Conservation (phyloP, 495 filamentous ascomycete species). For the Schizothecium vesticola region DNA sequence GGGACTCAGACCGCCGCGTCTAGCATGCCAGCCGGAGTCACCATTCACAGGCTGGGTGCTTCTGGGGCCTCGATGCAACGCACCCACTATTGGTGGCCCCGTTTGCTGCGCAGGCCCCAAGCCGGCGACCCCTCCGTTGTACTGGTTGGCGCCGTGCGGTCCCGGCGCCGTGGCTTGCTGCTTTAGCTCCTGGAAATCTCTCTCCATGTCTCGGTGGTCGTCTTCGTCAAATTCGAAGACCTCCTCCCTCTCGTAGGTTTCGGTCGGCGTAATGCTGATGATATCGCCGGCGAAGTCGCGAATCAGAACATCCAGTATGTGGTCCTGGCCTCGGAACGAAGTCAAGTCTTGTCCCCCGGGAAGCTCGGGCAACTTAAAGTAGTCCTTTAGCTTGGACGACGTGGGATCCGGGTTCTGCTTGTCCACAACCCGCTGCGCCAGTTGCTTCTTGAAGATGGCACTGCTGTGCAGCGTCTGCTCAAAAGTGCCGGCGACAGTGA, state of each 20-base stretch:
- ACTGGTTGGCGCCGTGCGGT: conserved; percentile 8
- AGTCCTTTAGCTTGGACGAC: conserved; percentile 48
- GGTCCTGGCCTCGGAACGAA: conserved; percentile 56
- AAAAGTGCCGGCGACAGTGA: conserved; percentile 72
- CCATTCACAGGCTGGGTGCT: neutral
- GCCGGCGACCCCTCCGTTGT: neutral
- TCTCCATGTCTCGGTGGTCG: conserved; percentile 28
- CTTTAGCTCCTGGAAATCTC: conserved; percentile 23
- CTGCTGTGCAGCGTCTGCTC: conserved; percentile 67
- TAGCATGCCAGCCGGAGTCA: neutral
- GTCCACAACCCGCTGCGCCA: conserved; percentile 75
- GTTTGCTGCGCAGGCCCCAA: neutral
- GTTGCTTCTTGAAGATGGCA: conserved; percentile 72
- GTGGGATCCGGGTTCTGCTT: conserved; percentile 64
- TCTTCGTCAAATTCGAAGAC: conserved; percentile 32
- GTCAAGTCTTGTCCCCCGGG: conserved; percentile 49
- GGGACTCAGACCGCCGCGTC: neutral
- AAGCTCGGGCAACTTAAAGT: conserved; percentile 52
- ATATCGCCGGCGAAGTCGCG: conserved; percentile 21
- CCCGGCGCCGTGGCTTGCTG: conserved; percentile 14
- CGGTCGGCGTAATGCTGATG: conserved; percentile 33
- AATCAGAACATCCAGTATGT: conserved; percentile 66
- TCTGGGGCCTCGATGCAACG: neutral
- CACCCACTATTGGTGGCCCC: neutral
- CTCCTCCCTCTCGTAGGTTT: conserved; percentile 45